Evolutionary conservation across 2,329 filamentous ascomycete genomes (phyloP), one percentile per base, ranked within the genome.

Genomic region (Aspergillus flavus): DNA sequence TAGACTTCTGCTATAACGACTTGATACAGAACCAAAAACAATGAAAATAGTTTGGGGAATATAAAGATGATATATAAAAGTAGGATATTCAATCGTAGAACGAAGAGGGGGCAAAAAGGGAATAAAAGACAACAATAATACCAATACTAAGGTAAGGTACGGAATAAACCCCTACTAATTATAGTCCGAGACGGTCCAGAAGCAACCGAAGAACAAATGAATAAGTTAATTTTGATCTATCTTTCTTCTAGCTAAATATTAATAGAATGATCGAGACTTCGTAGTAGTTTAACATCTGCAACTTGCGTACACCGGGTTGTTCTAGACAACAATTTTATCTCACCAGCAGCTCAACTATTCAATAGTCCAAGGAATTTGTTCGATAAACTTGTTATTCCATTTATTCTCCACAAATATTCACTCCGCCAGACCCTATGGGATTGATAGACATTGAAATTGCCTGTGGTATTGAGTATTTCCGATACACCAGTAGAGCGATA

Each of bases 81-180:
- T 50, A 5, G 23, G 9, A 30, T 28, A 50, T 34, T 36, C 52
- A 54, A 36, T 26, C 21, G 2, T 3, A 16, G n/a, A 19, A 46
- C 23, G 21, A 39, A 36, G 32, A 21, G 21, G 34, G 39, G 12
- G 39, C 11, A 36, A 26, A 56, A 32, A 36, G 58, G 39, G 26
- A 60, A 43, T 52, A 52, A 52, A 52, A 32, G 48, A 60, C 36
- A 21, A 21, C 46, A 43, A 52, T 53, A 34, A 54, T 43, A 54
- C 50, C 57, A 50, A 55, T 55, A 55, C 52, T 55, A 55, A 55
- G 52, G 52, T 55, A 55, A 55, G 52, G 52, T 55, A 55, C 52
- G 32, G 32, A 55, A 21, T n/a, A 34, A 54, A 21, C 21, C 52
- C 16, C 14, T 54, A 36, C 30, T 55, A 55, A 55, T 39, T 41